Conservation (phyloP, 805 yeast genomes). For the Starmera caribaea region DNA sequence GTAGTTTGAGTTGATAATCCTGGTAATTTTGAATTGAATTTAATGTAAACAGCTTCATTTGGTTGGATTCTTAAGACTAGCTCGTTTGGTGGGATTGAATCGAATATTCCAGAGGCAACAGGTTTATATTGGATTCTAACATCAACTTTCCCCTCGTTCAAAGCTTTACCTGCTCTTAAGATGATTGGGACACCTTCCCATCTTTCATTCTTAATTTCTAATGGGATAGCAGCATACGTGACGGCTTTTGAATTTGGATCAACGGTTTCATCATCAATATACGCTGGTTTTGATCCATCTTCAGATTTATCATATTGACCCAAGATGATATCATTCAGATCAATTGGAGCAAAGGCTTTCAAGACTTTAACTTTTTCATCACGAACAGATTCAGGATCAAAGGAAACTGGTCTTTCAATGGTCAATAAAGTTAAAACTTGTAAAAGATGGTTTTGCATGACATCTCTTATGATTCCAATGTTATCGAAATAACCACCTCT, state of each 20-base stretch:
- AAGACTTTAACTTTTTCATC: constrained; percentile 94
- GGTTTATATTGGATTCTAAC: constrained; percentile 87
- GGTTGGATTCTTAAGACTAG: constrained; percentile 93
- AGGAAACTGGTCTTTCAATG: constrained; percentile 93
- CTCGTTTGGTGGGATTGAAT: constrained; percentile 80
- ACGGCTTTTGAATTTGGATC: constrained; percentile 73
- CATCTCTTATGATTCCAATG: constrained; percentile 94
- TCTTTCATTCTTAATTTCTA: constrained; percentile 81
- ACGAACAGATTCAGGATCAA: constrained; percentile 85
- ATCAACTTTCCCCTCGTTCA: constrained; percentile 91
- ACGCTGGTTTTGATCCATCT: constrained; percentile 87
- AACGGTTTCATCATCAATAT: constrained; percentile 88
- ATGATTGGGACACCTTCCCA: constrained; percentile 98
- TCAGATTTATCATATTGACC: constrained; percentile 84
- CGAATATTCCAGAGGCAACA: constrained; percentile 75
- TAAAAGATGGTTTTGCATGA: constrained; percentile 93
- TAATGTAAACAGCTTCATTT: constrained; percentile 85
- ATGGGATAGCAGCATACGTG: constrained; percentile 80
- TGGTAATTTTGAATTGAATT: constrained; percentile 88
- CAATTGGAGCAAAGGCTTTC: constrained; percentile 66
- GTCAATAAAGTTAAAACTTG: constrained; percentile 88
- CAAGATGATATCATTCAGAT: constrained; percentile 54
- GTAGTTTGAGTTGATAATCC: constrained; percentile 79
- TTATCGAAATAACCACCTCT: constrained; percentile 96
- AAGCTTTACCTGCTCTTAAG: constrained; percentile 96